Percentiles rank a stretch among this genome's conserved stretches.
Evolutionary conservation across 805 yeast species (phyloP).

Genomic region (Kurtzmaniella cleridarum): DNA sequence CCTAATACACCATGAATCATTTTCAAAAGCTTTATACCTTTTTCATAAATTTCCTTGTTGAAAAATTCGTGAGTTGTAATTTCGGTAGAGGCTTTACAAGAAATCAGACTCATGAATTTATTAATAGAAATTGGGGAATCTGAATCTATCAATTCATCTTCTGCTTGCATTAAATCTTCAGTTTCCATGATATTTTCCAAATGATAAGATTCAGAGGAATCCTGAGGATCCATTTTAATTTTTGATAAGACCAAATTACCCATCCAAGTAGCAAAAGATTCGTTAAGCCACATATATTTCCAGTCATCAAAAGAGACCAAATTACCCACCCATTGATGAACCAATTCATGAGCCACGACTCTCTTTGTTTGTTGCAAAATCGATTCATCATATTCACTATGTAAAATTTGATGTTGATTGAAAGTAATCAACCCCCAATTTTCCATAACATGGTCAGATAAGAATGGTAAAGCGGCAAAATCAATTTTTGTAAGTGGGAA

Average conservation of each 20-base stretch:
- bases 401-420: slow-evolving; percentile 42
- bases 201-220: slow-evolving; percentile 6
- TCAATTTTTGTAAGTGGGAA: slow-evolving; percentile 66
- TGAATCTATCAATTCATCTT: neutral
- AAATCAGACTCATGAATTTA: slow-evolving; percentile 7
- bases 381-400: slow-evolving; percentile 12
- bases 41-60: slow-evolving; percentile 47
- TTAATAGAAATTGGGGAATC: neutral
- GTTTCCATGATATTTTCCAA: neutral
- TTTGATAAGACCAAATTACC: slow-evolving; percentile 42
- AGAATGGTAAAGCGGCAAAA: slow-evolving; percentile 61
- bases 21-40: slow-evolving; percentile 52
- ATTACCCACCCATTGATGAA: slow-evolving; percentile 81
- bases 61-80: slow-evolving; percentile 40
- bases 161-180: slow-evolving; percentile 7
- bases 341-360: slow-evolving; percentile 64
- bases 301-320: slow-evolving; percentile 61
- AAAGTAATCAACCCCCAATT: slow-evolving; percentile 68
- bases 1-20: slow-evolving; percentile 45
- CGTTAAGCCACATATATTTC: slow-evolving; percentile 70
- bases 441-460: slow-evolving; percentile 78
- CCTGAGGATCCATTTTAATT: slow-evolving; percentile 12
- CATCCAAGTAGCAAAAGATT: slow-evolving; percentile 71
- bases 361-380: slow-evolving; percentile 40
- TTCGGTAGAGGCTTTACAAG: slow-evolving; percentile 16